These are phyloP conservation scores for Penicillium cataractarum DNA, from an alignment of 495 filamentous ascomycete genomes.

Conservation along the genomic window DNA sequence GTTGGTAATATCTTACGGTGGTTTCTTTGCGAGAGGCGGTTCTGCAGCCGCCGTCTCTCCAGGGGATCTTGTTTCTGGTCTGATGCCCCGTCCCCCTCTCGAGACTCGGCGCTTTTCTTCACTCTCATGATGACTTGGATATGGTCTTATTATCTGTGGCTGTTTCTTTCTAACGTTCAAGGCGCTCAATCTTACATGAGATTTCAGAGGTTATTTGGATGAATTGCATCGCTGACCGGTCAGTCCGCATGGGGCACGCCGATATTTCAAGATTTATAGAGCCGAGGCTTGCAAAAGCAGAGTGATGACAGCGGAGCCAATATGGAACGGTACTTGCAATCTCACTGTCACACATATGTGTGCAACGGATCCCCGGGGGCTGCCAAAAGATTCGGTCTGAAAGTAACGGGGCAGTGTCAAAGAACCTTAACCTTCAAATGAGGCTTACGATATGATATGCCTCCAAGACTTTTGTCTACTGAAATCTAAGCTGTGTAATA, in stretches of 20 bases:
- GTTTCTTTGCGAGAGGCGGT: conserved; percentile 43
- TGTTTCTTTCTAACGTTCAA: background rate
- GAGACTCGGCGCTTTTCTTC: conserved; percentile 12
- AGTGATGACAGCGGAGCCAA: background rate
- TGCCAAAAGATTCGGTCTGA: conserved; percentile 17
- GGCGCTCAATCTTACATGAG: background rate
- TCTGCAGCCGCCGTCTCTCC: conserved; percentile 39
- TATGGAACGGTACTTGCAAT: conserved; percentile 11
- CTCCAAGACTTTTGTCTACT: background rate
- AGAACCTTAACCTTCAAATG: background rate
- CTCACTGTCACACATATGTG: conserved; percentile 33
- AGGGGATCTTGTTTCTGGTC: conserved; percentile 30
- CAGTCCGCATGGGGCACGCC: background rate
- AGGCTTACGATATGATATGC: background rate
- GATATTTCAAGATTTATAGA: background rate
- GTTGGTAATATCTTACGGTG: conserved; percentile 30
- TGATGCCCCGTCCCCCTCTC: conserved; percentile 13
- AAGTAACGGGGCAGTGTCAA: conserved; percentile 7
- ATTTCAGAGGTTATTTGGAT: background rate
- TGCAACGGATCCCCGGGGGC: conserved; percentile 23
- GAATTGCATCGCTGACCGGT: background rate
- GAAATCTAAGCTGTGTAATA: background rate
- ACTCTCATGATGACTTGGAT: conserved; percentile 17
- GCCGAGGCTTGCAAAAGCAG: background rate
- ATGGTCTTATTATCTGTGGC: background rate